phyloP scores from a whole-genome alignment of 768 basidiomycete species.

The Auriscalpium microsporum region DNA sequence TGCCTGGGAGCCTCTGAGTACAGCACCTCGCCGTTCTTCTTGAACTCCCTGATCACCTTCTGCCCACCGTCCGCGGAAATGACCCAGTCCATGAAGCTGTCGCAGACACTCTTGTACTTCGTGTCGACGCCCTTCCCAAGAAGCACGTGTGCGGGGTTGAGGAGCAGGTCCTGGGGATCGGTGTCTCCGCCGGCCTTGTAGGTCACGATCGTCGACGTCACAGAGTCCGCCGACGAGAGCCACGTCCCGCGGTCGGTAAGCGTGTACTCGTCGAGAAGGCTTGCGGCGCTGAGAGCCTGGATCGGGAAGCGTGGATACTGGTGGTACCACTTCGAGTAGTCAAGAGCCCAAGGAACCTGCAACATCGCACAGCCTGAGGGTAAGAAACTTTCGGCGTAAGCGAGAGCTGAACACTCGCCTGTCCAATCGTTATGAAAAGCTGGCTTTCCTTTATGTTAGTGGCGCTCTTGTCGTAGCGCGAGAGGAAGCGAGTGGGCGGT shows the following conservation, averaged over 20 bases:
- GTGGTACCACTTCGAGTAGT: conserved; percentile 51
- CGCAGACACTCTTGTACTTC: conserved; percentile 15
- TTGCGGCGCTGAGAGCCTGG: conserved; percentile 39
- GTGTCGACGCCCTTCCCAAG: conserved; percentile 21
- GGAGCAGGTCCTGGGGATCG: conserved; percentile 20
- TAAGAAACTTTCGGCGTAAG: too few relatives aligned
- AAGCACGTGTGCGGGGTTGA: conserved; percentile 42
- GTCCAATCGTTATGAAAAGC: conserved; percentile 41
- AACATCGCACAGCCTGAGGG: background rate
- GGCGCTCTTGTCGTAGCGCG: conserved; percentile 50
- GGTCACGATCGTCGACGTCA: conserved; percentile 26
- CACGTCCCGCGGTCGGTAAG: conserved; percentile 44
- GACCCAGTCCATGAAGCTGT: conserved; percentile 39
- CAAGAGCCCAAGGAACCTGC: conserved; percentile 46
- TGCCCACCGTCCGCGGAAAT: conserved; percentile 33
- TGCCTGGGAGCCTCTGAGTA: conserved; percentile 17
- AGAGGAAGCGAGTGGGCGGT: conserved; percentile 39
- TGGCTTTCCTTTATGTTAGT: conserved; percentile 51
- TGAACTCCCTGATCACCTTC: conserved; percentile 29
- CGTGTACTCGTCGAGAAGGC: conserved; percentile 42
- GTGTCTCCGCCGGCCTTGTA: conserved; percentile 36
- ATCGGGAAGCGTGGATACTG: conserved; percentile 46
- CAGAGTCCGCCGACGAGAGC: conserved; percentile 30
- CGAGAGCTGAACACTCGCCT: conserved; percentile 21
- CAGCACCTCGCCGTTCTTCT: conserved; percentile 24